Base-by-base conservation (phyloP, 2,329 filamentous ascomycete genomes). In the Didymella pinodella region DNA sequence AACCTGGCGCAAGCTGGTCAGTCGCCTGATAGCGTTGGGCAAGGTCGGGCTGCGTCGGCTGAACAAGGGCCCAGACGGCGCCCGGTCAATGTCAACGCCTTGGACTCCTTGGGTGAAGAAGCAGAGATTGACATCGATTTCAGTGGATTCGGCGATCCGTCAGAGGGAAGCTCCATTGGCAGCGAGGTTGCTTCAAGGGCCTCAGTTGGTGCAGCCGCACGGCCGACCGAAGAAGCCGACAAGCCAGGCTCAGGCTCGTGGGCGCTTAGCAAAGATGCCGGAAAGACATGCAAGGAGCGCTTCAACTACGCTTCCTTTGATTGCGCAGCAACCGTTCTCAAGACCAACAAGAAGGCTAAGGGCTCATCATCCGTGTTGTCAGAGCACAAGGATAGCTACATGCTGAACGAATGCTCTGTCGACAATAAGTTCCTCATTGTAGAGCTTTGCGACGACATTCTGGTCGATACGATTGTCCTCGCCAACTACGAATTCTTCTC, bases 401-500 rank as follows among this genome's bases (percentile, higher is more conserved):
- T 99, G 92, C 84, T 98, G 45, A 91, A 97, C 65, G 91, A 94
- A 74, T 99, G 95, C 78, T 88, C 88, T 5, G 88, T 88, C 20
- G 82, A 89, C 67, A 94, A 96, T 80, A 98, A 98, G 77, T 97
- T 96, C 73, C 84, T 98, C 63, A 93, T 98, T 60, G 87, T 99
- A 60, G 95, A 99, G 78, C 83, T 99, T 29, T 98, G 92, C 76
- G 92, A 96, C 68, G 86, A 88, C 65, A 90, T 89, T 44, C 84
- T 96, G 44, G 90, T 99, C 58, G 95, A 99, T 74, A 99, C 95
- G 0, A 84, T 99, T 40, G 95, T 98, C n/a, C 84, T 99, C 53
- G 95, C 94, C 62, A 99, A 99, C 75, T 99, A 96, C 70, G 95
- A 99, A 77, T 99, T 99, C 81, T 99, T 99, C 82, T 97, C 93